Conservation (phyloP, 2,329 filamentous ascomycete species). For the Ophiostoma quercus region DNA sequence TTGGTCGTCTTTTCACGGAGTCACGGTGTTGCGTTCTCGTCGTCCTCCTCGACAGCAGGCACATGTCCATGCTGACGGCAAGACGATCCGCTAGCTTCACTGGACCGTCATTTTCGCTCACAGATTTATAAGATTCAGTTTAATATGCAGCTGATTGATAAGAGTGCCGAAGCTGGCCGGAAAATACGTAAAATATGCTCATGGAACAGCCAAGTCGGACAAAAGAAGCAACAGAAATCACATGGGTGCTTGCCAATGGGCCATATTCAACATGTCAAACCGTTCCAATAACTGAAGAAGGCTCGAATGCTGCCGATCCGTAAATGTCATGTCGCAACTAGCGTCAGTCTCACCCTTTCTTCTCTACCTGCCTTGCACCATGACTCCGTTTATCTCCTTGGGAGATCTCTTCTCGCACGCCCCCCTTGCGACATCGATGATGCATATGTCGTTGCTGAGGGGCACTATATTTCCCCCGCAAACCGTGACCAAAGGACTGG, state of each 20-base stretch:
- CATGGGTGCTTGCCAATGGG: background rate
- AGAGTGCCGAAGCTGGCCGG: background rate
- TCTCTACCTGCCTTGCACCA: background rate
- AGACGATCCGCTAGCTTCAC: background rate
- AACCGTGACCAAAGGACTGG: background rate
- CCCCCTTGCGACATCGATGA: constrained; percentile 15
- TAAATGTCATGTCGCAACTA: background rate
- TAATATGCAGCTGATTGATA: background rate
- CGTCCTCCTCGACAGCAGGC: background rate
- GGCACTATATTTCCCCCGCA: background rate
- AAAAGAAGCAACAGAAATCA: background rate
- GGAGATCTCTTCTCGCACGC: constrained; percentile 2
- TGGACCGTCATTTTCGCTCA: background rate
- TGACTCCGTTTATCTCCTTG: background rate
- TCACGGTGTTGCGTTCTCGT: background rate
- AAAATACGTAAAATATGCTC: background rate
- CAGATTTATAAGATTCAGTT: background rate
- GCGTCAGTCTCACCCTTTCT: background rate
- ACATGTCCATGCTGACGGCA: background rate
- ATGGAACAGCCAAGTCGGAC: background rate
- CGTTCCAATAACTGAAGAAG: background rate
- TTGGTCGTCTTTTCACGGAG: background rate
- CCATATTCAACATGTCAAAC: background rate
- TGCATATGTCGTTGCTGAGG: constrained; percentile 15
- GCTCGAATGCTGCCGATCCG: background rate